Evolutionary conservation across 1,139 yeast genomes (phyloP), one percentile per base, ranked within the genome.

Genomic region (Taphrina pruni): DNA sequence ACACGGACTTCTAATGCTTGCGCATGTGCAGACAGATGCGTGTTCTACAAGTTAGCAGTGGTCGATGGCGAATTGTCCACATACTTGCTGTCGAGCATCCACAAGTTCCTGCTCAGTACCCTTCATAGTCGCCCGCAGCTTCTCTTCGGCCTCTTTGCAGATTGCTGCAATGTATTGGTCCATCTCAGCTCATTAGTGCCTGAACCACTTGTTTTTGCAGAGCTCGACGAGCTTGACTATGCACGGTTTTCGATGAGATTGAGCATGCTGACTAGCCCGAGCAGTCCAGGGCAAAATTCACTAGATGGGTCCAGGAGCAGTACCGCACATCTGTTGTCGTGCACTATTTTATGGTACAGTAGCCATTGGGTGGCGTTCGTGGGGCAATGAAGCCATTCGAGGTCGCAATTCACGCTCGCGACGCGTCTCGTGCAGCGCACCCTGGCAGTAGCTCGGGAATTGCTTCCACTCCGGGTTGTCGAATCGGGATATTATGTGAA

Each of bases 121-220:
- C 9, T 17, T 17, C 2, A 20, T 41, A 21, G 11, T 48, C 17
- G 46, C 60, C 12, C 36, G 17, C 36, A 56, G 36, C 17, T 56
- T 56, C 60, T 41, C 36, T 14, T 38, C 60, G 36, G 60, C 60
- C 50, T 56, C 60, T 26, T 41, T 38, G 50, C 60, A 56, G 35
- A 56, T 41, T 32, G 39, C 35, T 11, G 46, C 46, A 20, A 56
- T 41, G 36, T 32, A 36, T 17, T 21, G n/a, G 41, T 56, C 60
- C 60, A 56, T 56, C 20, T 45, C 20, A 45, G 8, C n/a, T 45
- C 48, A n/a, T 9, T 11, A 39, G 14, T 14, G 43, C 14, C 11
- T 17, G 20, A 7, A n/a, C 3, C 48, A n/a, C 12, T 14, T 17
- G 12, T 3, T 7, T 45, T 12, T 1, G n/a, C 48, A 45, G 17